phyloP scores from a whole-genome alignment of 2,329 filamentous ascomycete genomes.

The Allantophomopsis lycopodina region DNA sequence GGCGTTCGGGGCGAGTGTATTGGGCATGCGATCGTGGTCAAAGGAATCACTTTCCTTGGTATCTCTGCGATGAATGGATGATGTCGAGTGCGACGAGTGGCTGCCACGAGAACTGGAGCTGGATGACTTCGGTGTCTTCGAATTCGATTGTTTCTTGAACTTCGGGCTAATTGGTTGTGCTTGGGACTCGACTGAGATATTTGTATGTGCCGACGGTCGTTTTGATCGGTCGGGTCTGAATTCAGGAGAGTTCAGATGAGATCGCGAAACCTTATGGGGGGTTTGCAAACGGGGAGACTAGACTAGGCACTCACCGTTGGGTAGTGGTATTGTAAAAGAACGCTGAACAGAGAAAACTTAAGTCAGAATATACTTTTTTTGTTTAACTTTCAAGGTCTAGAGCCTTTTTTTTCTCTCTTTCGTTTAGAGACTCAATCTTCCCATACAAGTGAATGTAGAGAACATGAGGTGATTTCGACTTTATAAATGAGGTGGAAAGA shows the following conservation, averaged over 20 bases:
- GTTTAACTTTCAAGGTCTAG: no score
- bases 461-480: no score
- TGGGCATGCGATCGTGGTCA: constrained; percentile 14
- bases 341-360: background rate
- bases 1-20: constrained; percentile 15
- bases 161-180: constrained; percentile 8
- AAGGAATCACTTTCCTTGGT: no score
- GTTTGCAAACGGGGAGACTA: no score
- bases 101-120: constrained; percentile 3
- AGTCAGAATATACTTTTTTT: no score
- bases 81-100: constrained; percentile 2
- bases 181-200: constrained; percentile 8
- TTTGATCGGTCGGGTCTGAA: constrained; percentile 8
- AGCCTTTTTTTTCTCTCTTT: no score
- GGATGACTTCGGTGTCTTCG: background rate
- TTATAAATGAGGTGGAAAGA: no score
- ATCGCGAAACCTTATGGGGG: no score
- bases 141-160: constrained; percentile 5
- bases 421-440: no score
- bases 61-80: background rate
- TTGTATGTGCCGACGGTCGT: constrained; percentile 10
- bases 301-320: no score
- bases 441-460: no score
- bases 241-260: no score
- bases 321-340: constrained; percentile 1